These are phyloP conservation scores for Vanrija pseudolonga DNA, from an alignment of 1,284 basidiomycete genomes.

Conservation along the genomic window DNA sequence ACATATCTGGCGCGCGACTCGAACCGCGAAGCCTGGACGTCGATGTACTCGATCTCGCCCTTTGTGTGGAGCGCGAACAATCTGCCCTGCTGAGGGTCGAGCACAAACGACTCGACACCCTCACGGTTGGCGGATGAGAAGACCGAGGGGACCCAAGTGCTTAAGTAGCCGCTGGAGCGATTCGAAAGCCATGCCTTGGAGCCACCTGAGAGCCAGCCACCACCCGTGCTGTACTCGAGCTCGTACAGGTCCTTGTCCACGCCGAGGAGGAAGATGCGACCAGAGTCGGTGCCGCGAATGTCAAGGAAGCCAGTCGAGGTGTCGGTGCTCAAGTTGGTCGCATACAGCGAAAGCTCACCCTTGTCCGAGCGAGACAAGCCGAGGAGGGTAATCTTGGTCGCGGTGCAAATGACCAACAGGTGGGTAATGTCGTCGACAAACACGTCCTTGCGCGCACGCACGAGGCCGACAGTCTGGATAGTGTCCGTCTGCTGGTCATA, in stretches of 20 bases:
- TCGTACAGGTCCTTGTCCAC: slow-evolving; percentile 88
- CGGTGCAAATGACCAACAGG: slow-evolving; percentile 86
- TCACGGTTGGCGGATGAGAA: slow-evolving; percentile 13
- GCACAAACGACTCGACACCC: slow-evolving; percentile 41
- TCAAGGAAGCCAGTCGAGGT: slow-evolving; percentile 70
- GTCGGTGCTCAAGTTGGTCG: slow-evolving; percentile 80
- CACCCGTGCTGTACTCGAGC: slow-evolving; percentile 83
- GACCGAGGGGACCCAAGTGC: slow-evolving; percentile 30
- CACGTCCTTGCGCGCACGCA: slow-evolving; percentile 65
- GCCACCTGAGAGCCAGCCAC: slow-evolving; percentile 72
- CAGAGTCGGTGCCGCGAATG: slow-evolving; percentile 72
- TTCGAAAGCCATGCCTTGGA: slow-evolving; percentile 52
- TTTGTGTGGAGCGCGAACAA: slow-evolving; percentile 38
- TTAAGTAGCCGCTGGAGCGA: slow-evolving; percentile 28
- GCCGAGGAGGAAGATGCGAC: slow-evolving; percentile 88
- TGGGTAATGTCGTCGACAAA: slow-evolving; percentile 91
- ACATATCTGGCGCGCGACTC: slow-evolving; percentile 24
- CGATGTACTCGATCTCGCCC: slow-evolving; percentile 35
- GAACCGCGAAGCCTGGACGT: slow-evolving; percentile 30
- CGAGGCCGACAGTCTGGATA: slow-evolving; percentile 79
- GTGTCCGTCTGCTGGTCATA: slow-evolving; percentile 89
- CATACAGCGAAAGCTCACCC: slow-evolving; percentile 77
- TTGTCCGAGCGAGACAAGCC: slow-evolving; percentile 62
- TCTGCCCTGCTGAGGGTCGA: slow-evolving; percentile 36
- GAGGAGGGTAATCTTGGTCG: slow-evolving; percentile 75